phyloP scores from a whole-genome alignment of 441 rosid species.

The Eruca vesicaria region DNA sequence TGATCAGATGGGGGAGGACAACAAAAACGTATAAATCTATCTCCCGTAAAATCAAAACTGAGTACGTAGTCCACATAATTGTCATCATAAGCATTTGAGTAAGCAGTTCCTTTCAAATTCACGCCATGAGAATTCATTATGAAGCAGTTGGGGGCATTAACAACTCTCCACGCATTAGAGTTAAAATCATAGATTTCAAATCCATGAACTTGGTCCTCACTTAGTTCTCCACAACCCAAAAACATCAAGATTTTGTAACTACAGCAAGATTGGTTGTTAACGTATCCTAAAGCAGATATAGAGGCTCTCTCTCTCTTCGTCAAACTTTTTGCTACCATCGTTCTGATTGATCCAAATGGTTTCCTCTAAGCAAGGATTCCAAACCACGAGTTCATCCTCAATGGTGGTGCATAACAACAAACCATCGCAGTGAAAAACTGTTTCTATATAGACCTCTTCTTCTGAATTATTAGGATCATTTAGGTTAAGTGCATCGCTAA shows the following conservation, averaged over 20 bases:
- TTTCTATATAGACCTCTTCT: not conserved
- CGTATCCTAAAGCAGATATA: not conserved
- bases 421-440: not conserved
- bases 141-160: not conserved
- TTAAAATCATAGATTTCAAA: not conserved
- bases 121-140: not conserved
- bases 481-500: not conserved
- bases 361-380: not conserved
- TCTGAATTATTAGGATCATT: not conserved
- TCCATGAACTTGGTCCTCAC: no score
- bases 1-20: not conserved
- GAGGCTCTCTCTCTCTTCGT: rapidly evolving
- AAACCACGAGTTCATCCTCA: not conserved
- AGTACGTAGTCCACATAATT: not conserved
- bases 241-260: constrained; percentile 2
- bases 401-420: not conserved
- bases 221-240: no score
- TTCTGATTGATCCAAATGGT: not conserved
- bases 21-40: not conserved
- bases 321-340: not conserved
- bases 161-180: not conserved
- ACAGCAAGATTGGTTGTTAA: not conserved
- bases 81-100: not conserved
- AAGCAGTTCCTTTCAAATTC: constrained; percentile 1
- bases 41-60: not conserved